Evolutionary conservation across 331 rosid genomes (phyloP).

Genomic region (Quercus phellos): DNA sequence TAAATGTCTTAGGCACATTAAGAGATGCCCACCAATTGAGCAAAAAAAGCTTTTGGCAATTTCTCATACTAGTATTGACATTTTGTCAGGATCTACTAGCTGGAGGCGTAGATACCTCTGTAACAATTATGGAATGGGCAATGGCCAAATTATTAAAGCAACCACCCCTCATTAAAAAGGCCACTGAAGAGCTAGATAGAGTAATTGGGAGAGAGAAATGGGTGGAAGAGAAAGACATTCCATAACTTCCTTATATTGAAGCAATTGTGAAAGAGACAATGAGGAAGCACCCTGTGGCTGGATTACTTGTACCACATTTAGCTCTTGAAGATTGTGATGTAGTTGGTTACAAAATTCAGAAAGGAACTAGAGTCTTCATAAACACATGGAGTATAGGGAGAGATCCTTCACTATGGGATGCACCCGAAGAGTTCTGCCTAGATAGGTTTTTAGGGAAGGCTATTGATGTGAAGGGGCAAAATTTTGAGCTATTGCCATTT

Average conservation of each 20-base stretch:
- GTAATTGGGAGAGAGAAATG: slow-evolving; percentile 36
- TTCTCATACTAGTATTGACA: too few relatives aligned
- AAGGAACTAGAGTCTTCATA: not conserved
- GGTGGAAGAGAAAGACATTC: slow-evolving; percentile 43
- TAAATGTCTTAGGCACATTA: too few relatives aligned
- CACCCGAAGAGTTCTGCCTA: slow-evolving; percentile 33
- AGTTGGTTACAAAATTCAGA: too few relatives aligned
- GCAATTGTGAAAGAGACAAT: slow-evolving; percentile 4
- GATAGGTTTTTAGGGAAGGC: slow-evolving; percentile 38
- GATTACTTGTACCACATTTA: too few relatives aligned
- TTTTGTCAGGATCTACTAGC: slow-evolving; percentile 33
- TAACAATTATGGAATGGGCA: slow-evolving; percentile 43
- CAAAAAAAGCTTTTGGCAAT: too few relatives aligned
- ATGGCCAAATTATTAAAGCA: slow-evolving; percentile 40
- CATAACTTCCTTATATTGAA: slow-evolving; percentile 22
- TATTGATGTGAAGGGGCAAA: slow-evolving; percentile 41
- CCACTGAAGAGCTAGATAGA: slow-evolving; percentile 37
- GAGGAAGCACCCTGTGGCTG: too few relatives aligned
- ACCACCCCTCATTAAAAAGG: slow-evolving; percentile 26
- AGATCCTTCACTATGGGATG: slow-evolving; percentile 33
- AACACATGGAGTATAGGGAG: slow-evolving; percentile 50
- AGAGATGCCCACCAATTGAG: too few relatives aligned
- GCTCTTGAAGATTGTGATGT: too few relatives aligned
- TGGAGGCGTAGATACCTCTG: slow-evolving; percentile 41
- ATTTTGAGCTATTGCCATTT: slow-evolving; percentile 43